Base-by-base conservation (phyloP, 495 filamentous ascomycete species). In the Diplogelasinospora grovesii region DNA sequence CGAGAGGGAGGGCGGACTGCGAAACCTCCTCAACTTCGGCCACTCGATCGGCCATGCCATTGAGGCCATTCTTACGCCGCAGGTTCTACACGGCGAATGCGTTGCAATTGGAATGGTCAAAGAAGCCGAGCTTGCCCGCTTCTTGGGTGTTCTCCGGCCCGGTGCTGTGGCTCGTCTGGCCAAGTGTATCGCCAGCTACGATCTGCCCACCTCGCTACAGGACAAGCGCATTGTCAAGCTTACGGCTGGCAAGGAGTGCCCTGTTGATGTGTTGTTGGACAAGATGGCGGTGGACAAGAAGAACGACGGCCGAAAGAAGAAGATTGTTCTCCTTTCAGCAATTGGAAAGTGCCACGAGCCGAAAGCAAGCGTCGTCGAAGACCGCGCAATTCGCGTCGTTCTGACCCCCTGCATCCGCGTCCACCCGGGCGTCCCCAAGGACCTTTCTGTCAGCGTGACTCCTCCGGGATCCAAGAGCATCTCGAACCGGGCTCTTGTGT, bases 231-330 rank as follows among this genome's bases (percentile, higher is more conserved):
- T 98, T 26, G 77, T 81, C 36, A 86, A 85, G 54, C 73, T 89
- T 42, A 89, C 93, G 7, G 87, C 85, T 5, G 83, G 81, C 21
- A 96, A 92, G 60, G 73, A 81, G 49, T 98, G 93, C 59, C 82
- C 88, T n/a, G 86, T 96, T 8, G 87, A 97, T 46, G 77, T 83
- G 30, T 60, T 97, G 42, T 68, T 98, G 31, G 73, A 80, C 43
- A 90, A 93, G 58, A 98, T 98, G 92, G 89, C 81, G 2, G 80
- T 97, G 26, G 92, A 98, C 66, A 98, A 98, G 77, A 98, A 98
- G 76, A 98, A 98, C 40, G 83, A 95, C 22, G 92, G 92, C 1
- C 77, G 75, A 23, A 90, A 93, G 63, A 98, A 97, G 73, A 95
- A 93, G 65, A 82, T 98, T 39, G 92, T 95, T n/a, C 75, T 99